Evolutionary conservation across 768 basidiomycete species (phyloP).

Genomic region (Cystofilobasidium capitatum): DNA sequence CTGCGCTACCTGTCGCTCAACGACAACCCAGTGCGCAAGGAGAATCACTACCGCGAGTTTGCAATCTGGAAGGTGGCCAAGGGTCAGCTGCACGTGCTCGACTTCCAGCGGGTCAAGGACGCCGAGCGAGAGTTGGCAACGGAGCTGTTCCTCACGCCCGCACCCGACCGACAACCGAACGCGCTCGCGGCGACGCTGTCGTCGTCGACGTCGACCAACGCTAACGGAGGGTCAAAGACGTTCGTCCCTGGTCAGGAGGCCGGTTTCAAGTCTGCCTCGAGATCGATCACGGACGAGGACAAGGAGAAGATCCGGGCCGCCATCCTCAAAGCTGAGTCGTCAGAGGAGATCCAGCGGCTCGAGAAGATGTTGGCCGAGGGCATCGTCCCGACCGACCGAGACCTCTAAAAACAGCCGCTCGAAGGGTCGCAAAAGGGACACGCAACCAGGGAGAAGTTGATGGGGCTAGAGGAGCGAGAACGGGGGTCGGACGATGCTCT

Average conservation of each 20-base stretch:
- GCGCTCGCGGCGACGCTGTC: slow-evolving; percentile 36
- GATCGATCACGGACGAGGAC: slow-evolving; percentile 40
- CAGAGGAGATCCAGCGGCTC: slow-evolving; percentile 38
- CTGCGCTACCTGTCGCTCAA: slow-evolving; percentile 37
- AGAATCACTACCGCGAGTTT: slow-evolving; percentile 39
- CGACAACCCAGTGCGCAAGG: slow-evolving; percentile 37
- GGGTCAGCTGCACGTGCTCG: slow-evolving; percentile 38
- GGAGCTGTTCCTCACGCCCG: slow-evolving; percentile 33
- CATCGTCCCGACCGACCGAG: not conserved
- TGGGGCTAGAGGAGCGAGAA: too few species aligned
- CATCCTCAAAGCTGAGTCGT: slow-evolving; percentile 35
- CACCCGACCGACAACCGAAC: slow-evolving; percentile 34
- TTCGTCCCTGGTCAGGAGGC: not conserved
- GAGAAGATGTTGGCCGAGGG: slow-evolving; percentile 41
- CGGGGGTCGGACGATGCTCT: too few species aligned
- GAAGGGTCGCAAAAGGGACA: not conserved
- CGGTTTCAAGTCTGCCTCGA: not conserved
- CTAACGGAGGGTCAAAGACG: not conserved
- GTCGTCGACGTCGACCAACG: slow-evolving; percentile 30
- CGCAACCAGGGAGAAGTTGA: too few species aligned
- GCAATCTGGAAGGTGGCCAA: slow-evolving; percentile 39
- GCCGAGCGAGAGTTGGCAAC: slow-evolving; percentile 33
- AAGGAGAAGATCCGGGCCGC: slow-evolving; percentile 38
- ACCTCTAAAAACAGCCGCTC: not conserved
- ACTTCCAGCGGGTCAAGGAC: slow-evolving; percentile 40